Conservation (phyloP, 345 rosid genomes). For the Salix udensis region DNA sequence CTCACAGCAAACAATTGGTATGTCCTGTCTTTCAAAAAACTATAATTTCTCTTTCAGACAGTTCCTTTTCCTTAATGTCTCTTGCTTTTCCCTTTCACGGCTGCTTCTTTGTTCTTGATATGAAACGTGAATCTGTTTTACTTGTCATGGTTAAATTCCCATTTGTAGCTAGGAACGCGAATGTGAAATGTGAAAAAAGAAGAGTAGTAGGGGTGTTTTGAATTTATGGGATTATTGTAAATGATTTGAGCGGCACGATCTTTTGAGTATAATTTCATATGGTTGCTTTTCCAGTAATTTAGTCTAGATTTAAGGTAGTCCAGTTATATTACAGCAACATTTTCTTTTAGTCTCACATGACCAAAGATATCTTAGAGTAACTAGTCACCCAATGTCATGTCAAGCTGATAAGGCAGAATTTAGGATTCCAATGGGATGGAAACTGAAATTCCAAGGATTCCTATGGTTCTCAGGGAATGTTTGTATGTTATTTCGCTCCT, state of each 20-base stretch:
- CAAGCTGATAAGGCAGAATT: too few relatives aligned
- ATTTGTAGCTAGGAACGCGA: background rate
- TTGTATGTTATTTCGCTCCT: too few relatives aligned
- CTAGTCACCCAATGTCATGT: too few relatives aligned
- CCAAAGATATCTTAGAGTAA: too few relatives aligned
- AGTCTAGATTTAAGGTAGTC: too few relatives aligned
- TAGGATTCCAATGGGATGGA: too few relatives aligned
- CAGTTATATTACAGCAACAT: too few relatives aligned
- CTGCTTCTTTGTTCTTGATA: background rate
- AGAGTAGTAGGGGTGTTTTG: background rate
- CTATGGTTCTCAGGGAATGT: too few relatives aligned
- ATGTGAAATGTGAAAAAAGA: background rate
- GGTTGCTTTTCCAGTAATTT: background rate
- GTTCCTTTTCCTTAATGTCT: background rate
- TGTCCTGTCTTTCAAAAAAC: background rate
- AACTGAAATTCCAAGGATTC: too few relatives aligned
- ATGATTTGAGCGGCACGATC: background rate
- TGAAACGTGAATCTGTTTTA: background rate
- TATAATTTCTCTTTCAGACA: background rate
- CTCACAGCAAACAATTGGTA: slow-evolving; percentile 14
- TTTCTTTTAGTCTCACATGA: too few relatives aligned
- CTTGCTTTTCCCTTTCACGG: background rate
- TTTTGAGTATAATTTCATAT: too few relatives aligned
- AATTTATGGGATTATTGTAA: background rate
- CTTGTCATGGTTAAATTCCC: background rate